Evolutionary conservation across 441 rosid genomes (phyloP), one percentile per base, ranked within the genome.

Genomic region (Bruguiera hainesii): DNA sequence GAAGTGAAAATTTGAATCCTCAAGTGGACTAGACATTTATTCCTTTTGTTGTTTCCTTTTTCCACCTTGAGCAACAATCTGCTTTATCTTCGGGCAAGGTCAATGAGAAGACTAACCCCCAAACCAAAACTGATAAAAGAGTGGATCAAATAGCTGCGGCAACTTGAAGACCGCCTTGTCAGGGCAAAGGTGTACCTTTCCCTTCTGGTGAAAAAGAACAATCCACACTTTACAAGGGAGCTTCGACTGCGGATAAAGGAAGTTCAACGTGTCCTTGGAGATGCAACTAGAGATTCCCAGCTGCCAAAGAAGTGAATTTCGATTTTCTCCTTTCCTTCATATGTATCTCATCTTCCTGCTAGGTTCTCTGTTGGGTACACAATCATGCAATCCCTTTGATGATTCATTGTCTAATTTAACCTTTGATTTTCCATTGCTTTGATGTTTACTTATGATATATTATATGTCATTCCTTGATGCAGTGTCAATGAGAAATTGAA

Each of bases 161-260:
- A 86, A 63, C 87, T 91, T 65, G 86, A 87, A 80, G 97, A 91
- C 75, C 96, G 82, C 81, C 86, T 91, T 51, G 82, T 91, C 63
- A 83, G 85, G 83, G 96, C 96, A 46, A 91, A 72, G 81, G 89
- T 91, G 21, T 89, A 86, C 81, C 79, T 89, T 62, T 82, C 97
- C 48, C 92, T 91, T 75, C 84, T 89, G 11, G 72, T 90, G 55
- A 78, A 78, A 15, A 89, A 83, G 73, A 86, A 70, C 71, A 86
- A 81, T 70, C 77, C 86, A 25, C 89, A 77, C 72, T 80, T 83
- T 60, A 65, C 81, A 39, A 87, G 89, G 73, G 97, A 91, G 74
- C 92, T 91, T 73, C 88, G 97, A 20, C 72, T 75, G 71, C 84
- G 87, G 56, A 61, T 87, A 52, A 91, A 89, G 76, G 97, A 91